Percentiles rank a stretch among this genome's conserved stretches.
Evolutionary conservation across 164 flowering plant species (phyloP).

Genomic region (Cinnamomum chago): DNA sequence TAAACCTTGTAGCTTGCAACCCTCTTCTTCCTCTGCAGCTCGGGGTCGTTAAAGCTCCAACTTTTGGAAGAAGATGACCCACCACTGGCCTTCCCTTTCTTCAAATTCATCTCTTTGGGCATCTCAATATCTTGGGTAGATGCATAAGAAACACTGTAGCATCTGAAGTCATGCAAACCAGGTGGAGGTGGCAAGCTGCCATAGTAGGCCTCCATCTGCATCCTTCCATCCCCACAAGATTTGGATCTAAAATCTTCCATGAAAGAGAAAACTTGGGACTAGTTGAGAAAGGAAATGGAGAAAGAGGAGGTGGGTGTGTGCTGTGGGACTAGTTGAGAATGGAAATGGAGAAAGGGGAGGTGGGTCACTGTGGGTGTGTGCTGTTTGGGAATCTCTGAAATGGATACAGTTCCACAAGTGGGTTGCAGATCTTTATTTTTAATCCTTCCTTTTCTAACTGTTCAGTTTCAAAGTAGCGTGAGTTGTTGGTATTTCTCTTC

Average conservation of each 20-base stretch:
- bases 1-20: conserved; percentile 40
- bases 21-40: conserved; percentile 46
- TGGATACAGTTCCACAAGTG: too few species aligned
- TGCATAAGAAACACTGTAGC: conserved; percentile 50
- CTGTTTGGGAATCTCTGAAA: too few species aligned
- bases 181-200: conserved; percentile 26
- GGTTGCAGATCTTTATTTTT: too few species aligned
- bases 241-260: conserved; percentile 63
- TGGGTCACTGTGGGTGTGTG: too few species aligned
- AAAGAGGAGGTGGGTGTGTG: neutral
- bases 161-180: conserved; percentile 49
- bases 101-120: conserved; percentile 35
- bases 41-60: conserved; percentile 41
- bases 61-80: conserved; percentile 17
- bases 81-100: conserved; percentile 23
- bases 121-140: conserved; percentile 16
- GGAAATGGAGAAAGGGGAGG: neutral
- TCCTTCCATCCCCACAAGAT: conserved; percentile 40
- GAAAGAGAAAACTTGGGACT: neutral
- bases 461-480: too few species aligned
- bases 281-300: neutral
- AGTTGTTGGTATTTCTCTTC: too few species aligned
- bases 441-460: too few species aligned
- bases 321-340: neutral
- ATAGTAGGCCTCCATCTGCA: conserved; percentile 39